These are phyloP conservation scores for Calocera cornea DNA, from an alignment of 768 basidiomycete genomes.

Conservation along the genomic window DNA sequence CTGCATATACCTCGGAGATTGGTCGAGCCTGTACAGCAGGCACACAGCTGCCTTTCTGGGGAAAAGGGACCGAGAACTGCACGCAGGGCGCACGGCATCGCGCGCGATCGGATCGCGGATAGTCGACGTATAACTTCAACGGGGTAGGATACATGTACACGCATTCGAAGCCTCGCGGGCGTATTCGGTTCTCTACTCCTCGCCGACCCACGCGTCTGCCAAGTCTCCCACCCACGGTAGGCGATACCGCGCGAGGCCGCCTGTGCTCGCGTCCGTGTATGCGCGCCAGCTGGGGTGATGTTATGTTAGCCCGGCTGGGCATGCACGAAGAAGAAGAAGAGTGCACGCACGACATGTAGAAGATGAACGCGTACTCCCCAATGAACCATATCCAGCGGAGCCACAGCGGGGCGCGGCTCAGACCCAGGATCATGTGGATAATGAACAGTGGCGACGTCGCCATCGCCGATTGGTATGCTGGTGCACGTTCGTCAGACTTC, in stretches of 20 bases:
- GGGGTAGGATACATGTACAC: not conserved
- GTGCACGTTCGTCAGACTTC: slow-evolving; percentile 5
- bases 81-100: not conserved
- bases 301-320: slow-evolving; percentile 16
- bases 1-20: not conserved
- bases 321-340: not conserved
- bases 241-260: slow-evolving; percentile 42
- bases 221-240: slow-evolving; percentile 49
- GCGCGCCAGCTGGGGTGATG: slow-evolving; percentile 35
- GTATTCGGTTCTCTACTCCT: slow-evolving; percentile 36
- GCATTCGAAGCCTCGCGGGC: not conserved
- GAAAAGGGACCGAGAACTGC: not conserved
- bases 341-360: slow-evolving; percentile 44
- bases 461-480: slow-evolving; percentile 70
- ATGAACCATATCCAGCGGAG: slow-evolving; percentile 39
- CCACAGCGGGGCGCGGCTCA: slow-evolving; percentile 41
- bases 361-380: slow-evolving; percentile 28
- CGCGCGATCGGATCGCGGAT: not conserved
- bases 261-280: slow-evolving; percentile 39
- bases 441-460: slow-evolving; percentile 49
- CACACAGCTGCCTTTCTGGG: not conserved
- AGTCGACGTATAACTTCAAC: not conserved
- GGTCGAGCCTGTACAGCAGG: not conserved
- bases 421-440: slow-evolving; percentile 40
- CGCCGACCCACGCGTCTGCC: slow-evolving; percentile 55